Evolutionary conservation across 768 basidiomycete genomes (phyloP), one percentile per base, ranked within the genome.

Genomic region (Suillus plorans): DNA sequence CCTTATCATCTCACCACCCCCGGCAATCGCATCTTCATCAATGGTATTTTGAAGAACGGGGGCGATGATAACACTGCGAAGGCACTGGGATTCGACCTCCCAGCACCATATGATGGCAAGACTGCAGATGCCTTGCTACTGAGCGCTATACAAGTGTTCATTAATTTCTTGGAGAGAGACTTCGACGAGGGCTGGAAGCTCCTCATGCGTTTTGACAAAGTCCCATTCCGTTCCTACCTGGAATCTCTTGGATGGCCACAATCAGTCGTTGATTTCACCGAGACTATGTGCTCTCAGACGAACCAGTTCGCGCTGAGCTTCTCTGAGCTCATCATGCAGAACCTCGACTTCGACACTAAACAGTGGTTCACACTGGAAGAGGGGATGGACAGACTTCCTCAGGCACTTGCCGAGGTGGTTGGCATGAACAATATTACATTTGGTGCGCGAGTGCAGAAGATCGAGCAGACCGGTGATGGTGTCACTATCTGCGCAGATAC

Each of bases 241-340:
- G 59, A 41, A 22, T 8, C 44, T 22, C 59, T 64, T 36, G 59
- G 34, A 5, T 72, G 69, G 66, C 68, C 68, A 25, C 44, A 47
- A 25, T 67, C 63, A 12, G 68, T 71, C 16, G 61, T 71, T 3
- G 71, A 72, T 52, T 71, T 71, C n/a, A 18, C 67, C 52, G 71
- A 71, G 61, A 72, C 69, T n/a, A 56, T 72, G 53, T 62, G 60
- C 4, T 71, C 70, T 20, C 70, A 71, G 31, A 70, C 70, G 25
- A 71, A 71, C 53, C 70, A 71, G 56, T 71, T 71, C 71, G 53
- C 63, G 13, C 71, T 72, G 49, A 71, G 70, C 64, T 67, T 69
- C n/a, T 64, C 68, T 12, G 70, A 71, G 66, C 66, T 71, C 63
- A 53, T 71, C 14, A 71, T 71, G 70, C 71, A 71, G 44, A 60